phyloP scores from a whole-genome alignment of 371 early-diverging fungal genomes.

The Apophysomyces variabilis region DNA sequence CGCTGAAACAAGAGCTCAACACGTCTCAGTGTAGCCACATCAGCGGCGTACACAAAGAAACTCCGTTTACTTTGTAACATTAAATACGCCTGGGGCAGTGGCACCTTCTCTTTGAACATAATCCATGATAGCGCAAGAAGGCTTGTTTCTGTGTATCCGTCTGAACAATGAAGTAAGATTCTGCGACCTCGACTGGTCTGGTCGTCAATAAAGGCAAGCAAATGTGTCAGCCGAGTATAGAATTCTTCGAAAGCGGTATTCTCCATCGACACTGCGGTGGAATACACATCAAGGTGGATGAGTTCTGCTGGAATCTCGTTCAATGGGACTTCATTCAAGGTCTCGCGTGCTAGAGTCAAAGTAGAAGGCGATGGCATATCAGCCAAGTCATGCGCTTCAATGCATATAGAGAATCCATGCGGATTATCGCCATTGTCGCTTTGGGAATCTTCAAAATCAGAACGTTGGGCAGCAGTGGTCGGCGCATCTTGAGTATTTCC shows the following conservation, averaged over 20 bases:
- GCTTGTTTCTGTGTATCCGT: constrained; percentile 68
- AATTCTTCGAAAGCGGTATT: constrained; percentile 34
- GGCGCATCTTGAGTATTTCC: constrained; percentile 69
- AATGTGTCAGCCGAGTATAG: constrained; percentile 22
- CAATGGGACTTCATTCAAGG: constrained; percentile 34
- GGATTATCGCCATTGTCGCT: constrained; percentile 35
- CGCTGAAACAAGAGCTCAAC: constrained; percentile 29
- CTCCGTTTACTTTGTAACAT: constrained; percentile 58
- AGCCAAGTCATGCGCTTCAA: constrained; percentile 62
- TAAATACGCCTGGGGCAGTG: constrained; percentile 63
- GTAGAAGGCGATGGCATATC: constrained; percentile 58
- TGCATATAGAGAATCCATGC: constrained; percentile 61
- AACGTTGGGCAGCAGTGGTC: constrained; percentile 18
- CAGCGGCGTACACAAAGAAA: constrained; percentile 67
- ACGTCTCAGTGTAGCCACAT: constrained; percentile 47
- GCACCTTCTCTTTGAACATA: constrained; percentile 55
- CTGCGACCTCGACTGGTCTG: constrained; percentile 38
- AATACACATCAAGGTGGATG: constrained; percentile 57
- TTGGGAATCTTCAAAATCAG: constrained; percentile 16
- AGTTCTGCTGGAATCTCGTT: constrained; percentile 45
- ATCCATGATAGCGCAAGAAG: constrained; percentile 54
- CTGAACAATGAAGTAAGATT: constrained; percentile 64
- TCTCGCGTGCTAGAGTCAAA: constrained; percentile 44
- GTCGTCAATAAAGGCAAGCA: constrained; percentile 48
- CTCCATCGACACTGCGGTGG: constrained; percentile 31